phyloP scores from a whole-genome alignment of 1,284 basidiomycete species.

The Ustilago vetiveriae region DNA sequence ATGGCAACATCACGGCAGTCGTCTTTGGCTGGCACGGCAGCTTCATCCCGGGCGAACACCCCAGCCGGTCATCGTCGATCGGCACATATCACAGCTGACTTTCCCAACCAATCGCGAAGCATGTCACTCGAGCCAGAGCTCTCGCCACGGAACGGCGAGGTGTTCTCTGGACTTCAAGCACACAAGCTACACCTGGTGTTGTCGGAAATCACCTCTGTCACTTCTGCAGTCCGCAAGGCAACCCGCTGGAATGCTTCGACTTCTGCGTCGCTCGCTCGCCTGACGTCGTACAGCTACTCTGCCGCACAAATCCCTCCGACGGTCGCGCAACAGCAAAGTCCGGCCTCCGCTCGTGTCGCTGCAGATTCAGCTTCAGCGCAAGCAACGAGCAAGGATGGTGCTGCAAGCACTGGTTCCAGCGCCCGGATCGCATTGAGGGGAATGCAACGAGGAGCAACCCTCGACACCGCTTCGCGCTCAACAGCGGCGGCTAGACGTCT shows the following conservation, averaged over 20 bases:
- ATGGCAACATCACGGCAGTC: slow-evolving; percentile 10
- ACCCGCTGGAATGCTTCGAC: slow-evolving; percentile 52
- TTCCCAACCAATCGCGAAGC: background rate
- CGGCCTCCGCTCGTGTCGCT: background rate
- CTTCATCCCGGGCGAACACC: slow-evolving; percentile 23
- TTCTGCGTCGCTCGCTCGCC: slow-evolving; percentile 25
- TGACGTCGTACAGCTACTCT: slow-evolving; percentile 51
- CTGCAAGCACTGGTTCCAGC: slow-evolving; percentile 4
- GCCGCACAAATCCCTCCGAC: slow-evolving; percentile 16
- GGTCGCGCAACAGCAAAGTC: slow-evolving; percentile 5
- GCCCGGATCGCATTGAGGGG: slow-evolving; percentile 32
- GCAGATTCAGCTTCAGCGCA: background rate
- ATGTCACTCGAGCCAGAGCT: slow-evolving; percentile 2
- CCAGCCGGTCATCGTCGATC: slow-evolving; percentile 35
- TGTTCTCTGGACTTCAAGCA: slow-evolving; percentile 19
- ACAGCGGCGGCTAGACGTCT: slow-evolving; percentile 25
- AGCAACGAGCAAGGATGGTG: background rate
- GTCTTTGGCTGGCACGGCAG: slow-evolving; percentile 8
- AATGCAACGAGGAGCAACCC: slow-evolving; percentile 24
- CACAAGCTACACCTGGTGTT: slow-evolving; percentile 76
- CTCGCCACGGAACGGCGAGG: background rate
- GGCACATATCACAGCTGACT: slow-evolving; percentile 20
- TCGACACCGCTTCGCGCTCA: slow-evolving; percentile 18
- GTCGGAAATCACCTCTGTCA: slow-evolving; percentile 89
- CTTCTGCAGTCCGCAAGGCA: slow-evolving; percentile 89